Base-by-base conservation (phyloP, 768 basidiomycete species). In the Heimioporus sp. region DNA sequence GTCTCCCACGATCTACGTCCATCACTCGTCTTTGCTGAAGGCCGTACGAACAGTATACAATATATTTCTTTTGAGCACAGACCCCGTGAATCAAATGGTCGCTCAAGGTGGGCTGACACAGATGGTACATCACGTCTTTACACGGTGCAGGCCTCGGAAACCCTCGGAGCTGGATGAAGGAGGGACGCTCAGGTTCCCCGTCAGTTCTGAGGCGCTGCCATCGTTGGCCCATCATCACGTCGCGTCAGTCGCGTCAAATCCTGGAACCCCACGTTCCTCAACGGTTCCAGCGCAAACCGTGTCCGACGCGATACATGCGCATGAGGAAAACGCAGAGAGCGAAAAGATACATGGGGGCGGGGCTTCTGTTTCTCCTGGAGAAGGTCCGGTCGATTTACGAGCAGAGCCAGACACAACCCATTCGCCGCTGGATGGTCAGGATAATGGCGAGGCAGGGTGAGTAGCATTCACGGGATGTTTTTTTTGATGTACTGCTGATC, bases 21-120 rank as follows among this genome's bases (percentile, higher is more conserved):
- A 99, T 69, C 97, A 98, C 66, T 97, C 94, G 5, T 90, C 92
- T 11, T 77, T 99, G 40, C 80, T 99, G 58, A 98, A 98, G 69
- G 93, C 94, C 28, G 91, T 99, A 31, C 82, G 97, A 43, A 98
- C 97, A 17, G 97, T 99, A 4, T 99, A 98, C 75, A 98, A 99
- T 67, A 87, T 99, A 53, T 99, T 98, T 68, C 77, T 99, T 24
- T 78, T 98, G 53, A 94, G 92, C 61, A 78, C 80, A 19, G 92
- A 96, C 63, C 80, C 87, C 5, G 89, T 94, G 45, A 98, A 96
- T 59, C 97, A 98, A 72, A 95, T 91, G 76, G 96, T 99, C 35
- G 97, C 97, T 16, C 97, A 99, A 70, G 97, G 96, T 17, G 93
- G 95, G 16, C 80, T 99, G 16, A 94, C 93, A 0, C 97, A 99